phyloP scores from a whole-genome alignment of 1,139 yeast genomes.

The Pichiaceae sp. region DNA sequence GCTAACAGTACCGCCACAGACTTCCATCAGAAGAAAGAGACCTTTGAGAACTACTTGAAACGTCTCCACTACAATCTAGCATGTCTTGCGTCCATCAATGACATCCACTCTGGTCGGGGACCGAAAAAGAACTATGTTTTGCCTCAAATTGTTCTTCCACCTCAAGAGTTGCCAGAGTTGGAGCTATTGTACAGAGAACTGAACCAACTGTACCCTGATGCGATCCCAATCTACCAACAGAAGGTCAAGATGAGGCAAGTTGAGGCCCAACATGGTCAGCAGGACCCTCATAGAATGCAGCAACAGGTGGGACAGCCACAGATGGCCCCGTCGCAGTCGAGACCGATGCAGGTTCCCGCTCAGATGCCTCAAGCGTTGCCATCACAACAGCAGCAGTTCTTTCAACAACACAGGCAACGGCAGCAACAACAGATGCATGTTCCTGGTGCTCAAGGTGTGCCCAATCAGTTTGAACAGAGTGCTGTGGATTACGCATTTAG shows the following conservation, averaged over 20 bases:
- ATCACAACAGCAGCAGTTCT: not conserved
- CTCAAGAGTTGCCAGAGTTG: constrained; percentile 49
- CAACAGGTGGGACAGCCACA: constrained; percentile 7
- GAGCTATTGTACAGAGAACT: constrained; percentile 36
- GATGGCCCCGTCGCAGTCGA: not conserved
- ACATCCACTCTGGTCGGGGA: constrained; percentile 34
- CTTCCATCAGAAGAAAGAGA: constrained; percentile 29
- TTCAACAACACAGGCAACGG: constrained; percentile 2
- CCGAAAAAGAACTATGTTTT: constrained; percentile 31
- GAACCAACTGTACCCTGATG: constrained; percentile 49
- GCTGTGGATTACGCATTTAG: too few species aligned
- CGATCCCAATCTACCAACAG: constrained; percentile 39
- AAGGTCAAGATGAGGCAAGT: constrained; percentile 35
- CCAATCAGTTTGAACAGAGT: too few species aligned
- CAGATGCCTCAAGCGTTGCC: not conserved
- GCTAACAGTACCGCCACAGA: constrained; percentile 18
- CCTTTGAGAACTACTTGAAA: constrained; percentile 42
- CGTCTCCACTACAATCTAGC: constrained; percentile 47
- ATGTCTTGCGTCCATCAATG: constrained; percentile 45
- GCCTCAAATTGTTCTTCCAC: constrained; percentile 46
- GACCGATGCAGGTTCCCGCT: not conserved
- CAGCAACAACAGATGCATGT: constrained; percentile 2
- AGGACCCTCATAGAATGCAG: constrained; percentile 13
- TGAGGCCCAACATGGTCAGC: constrained; percentile 21
- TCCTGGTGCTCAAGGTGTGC: too few species aligned